Evolutionary conservation across 768 basidiomycete species (phyloP), one percentile per base, ranked within the genome.

Genomic region (Exidia glandulosa): DNA sequence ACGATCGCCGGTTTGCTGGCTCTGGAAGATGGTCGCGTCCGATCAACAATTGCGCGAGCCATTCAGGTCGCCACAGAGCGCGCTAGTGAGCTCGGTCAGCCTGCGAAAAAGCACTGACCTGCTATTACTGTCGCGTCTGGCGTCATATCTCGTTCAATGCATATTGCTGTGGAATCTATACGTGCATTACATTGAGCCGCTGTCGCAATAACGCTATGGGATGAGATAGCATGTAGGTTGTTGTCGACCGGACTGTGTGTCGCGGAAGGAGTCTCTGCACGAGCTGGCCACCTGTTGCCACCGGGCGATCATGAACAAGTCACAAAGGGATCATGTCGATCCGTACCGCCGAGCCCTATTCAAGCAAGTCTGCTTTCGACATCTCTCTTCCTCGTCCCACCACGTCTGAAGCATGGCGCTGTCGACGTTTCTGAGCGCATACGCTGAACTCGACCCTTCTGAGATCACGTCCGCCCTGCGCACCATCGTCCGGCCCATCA

Each of bases 1-100:
- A 99, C 96, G 0, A 98, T 99, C 64, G 96, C 96, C 2, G 96
- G 96, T n/a, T 75, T 99, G 30, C 76, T 99, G 23, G 87, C 91
- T 0, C 79, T 99, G 70, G 96, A 99, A 72, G 96, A 99, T 64
- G 95, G 95, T 0, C 78, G 83, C 65, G 87, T 99, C 16, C 81
- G 96, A 25, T 94, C 91, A 0, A 97, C 94, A 0, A 94, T 99
- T 68, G 95, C 96, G 19, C 80, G 96, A 56, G 87, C 88, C 5
- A 96, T 99, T 58, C 94, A 99, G 71, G 79, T 90, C 10, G 96
- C 96, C 1, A 92, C 96, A 0, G 87, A 92, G 62, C 86, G 88
- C 7, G 93, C 93, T 1, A 86, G 87, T 58, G 84, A 90, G 66
- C 78, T 95, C 2, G 93, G 93, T 0, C 87, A 91, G 67, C 84